These are phyloP conservation scores for Xylariaceae sp. DNA, from an alignment of 2,329 filamentous ascomycete species.

Conservation along the genomic window DNA sequence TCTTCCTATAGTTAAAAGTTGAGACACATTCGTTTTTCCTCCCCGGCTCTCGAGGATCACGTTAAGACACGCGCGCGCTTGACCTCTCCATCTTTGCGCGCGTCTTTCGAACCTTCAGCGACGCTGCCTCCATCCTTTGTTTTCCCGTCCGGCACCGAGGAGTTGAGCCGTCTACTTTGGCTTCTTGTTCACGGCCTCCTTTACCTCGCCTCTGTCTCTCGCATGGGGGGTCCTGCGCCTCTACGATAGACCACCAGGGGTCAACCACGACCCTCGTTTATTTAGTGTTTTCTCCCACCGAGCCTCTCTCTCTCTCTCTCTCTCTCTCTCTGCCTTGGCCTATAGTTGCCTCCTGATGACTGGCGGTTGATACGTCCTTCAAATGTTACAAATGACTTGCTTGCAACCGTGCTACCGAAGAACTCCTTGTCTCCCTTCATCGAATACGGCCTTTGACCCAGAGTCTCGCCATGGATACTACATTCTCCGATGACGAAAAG, in stretches of 20 bases:
- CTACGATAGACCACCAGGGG: conserved; percentile 17
- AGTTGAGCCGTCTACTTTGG: conserved; percentile 17
- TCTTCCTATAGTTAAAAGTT: conserved; percentile 24
- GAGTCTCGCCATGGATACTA: conserved; percentile 39
- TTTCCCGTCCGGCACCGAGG: conserved; percentile 22
- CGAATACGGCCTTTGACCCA: conserved; percentile 22
- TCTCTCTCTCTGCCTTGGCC: conserved; percentile 25
- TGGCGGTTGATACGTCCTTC: conserved; percentile 19
- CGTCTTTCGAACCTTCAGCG: conserved; percentile 32
- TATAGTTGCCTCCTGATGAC: conserved; percentile 22
- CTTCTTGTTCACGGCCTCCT: conserved; percentile 23
- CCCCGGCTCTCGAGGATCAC: conserved; percentile 23
- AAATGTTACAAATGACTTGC: conserved; percentile 35
- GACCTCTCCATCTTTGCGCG: conserved; percentile 29
- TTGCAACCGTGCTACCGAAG: conserved; percentile 28
- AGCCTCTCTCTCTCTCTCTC: conserved; percentile 14
- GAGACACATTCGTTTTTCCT: conserved; percentile 28
- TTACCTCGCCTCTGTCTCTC: conserved; percentile 11
- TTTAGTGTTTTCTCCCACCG: too few relatives aligned
- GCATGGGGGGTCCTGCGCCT: conserved; percentile 22
- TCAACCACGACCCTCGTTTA: conserved; percentile 17
- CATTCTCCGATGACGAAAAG: conserved; percentile 51
- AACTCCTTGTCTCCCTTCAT: conserved; percentile 28
- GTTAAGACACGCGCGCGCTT: conserved; percentile 39
- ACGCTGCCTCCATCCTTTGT: conserved; percentile 20